phyloP scores from a whole-genome alignment of 768 basidiomycete genomes.

The Sistotremastrum niveocremeum region DNA sequence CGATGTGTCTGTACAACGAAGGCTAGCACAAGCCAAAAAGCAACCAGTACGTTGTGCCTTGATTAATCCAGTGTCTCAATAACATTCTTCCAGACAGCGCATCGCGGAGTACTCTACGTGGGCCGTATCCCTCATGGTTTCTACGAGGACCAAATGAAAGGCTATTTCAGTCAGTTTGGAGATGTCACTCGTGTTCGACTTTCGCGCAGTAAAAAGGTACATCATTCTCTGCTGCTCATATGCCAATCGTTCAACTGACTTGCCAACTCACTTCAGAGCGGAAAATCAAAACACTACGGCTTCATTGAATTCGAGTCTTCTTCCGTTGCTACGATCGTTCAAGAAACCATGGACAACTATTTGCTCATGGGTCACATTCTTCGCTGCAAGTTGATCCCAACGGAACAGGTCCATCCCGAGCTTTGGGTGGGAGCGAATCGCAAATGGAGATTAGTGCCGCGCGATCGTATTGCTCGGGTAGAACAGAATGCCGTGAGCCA shows the following conservation, averaged over 20 bases:
- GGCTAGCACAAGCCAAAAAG: conserved; percentile 37
- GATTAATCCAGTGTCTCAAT: neutral
- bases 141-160: conserved; percentile 86
- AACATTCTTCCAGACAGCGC: conserved; percentile 29
- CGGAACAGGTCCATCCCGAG: conserved; percentile 82
- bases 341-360: conserved; percentile 99
- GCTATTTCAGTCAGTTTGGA: conserved; percentile 93
- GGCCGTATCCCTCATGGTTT: conserved; percentile 94
- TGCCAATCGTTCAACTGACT: neutral
- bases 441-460: conserved; percentile 73
- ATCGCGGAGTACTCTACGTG: conserved; percentile 78
- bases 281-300: conserved; percentile 91
- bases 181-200: conserved; percentile 76
- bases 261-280: conserved; percentile 45
- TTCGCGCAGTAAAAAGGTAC: conserved; percentile 86
- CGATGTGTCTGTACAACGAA: conserved; percentile 59
- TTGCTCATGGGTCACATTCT: conserved; percentile 90
- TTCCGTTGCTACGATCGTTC: conserved; percentile 85
- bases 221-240: neutral
- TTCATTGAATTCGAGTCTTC: conserved; percentile 90
- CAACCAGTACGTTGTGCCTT: conserved; percentile 42
- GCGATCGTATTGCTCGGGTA: conserved; percentile 51
- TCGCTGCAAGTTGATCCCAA: conserved; percentile 79
- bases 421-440: conserved; percentile 96
- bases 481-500: conserved; percentile 68